phyloP scores from a whole-genome alignment of 805 yeast genomes.

The Wickerhamiella spandovensis region DNA sequence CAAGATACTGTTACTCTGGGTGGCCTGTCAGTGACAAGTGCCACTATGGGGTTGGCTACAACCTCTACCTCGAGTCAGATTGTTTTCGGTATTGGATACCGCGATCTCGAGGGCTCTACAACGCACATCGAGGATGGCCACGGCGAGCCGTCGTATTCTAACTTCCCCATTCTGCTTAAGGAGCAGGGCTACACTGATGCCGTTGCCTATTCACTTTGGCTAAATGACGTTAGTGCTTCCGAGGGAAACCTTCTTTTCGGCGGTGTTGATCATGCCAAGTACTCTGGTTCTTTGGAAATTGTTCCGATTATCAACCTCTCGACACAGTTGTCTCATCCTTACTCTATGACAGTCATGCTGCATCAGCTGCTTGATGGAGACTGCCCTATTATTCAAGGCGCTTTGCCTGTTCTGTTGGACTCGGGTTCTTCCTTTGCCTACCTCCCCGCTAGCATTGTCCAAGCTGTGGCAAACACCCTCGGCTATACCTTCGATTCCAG shows the following conservation, averaged over 20 bases:
- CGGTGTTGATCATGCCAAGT: constrained; percentile 52
- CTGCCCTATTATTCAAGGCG: neutral
- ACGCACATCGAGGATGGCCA: neutral
- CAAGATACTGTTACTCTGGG: constrained; percentile 42
- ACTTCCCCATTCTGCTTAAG: constrained; percentile 47
- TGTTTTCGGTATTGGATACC: constrained; percentile 1
- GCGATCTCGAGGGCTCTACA: constrained; percentile 1
- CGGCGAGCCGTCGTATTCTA: constrained; percentile 31
- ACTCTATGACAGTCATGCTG: neutral
- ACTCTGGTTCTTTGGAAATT: constrained; percentile 31
- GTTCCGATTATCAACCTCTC: constrained; percentile 19
- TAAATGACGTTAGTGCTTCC: constrained; percentile 27
- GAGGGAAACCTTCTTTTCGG: constrained; percentile 51
- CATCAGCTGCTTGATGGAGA: neutral
- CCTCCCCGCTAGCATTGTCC: constrained; percentile 24
- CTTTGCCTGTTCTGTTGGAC: constrained; percentile 26
- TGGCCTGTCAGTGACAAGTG: constrained; percentile 31
- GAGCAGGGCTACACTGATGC: constrained; percentile 30
- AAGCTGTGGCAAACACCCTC: constrained; percentile 4
- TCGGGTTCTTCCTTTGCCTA: constrained; percentile 37
- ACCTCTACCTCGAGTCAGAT: neutral
- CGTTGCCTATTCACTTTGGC: constrained; percentile 33
- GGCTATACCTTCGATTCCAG: constrained; percentile 4
- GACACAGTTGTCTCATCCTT: constrained; percentile 3
- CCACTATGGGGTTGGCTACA: constrained; percentile 1